A percentile compares a stretch with the other conserved stretches of the same genome.
These are phyloP conservation scores for Calamus simplicifolius DNA, from an alignment of 176 grass and related monocot species.

Conservation along the genomic window DNA sequence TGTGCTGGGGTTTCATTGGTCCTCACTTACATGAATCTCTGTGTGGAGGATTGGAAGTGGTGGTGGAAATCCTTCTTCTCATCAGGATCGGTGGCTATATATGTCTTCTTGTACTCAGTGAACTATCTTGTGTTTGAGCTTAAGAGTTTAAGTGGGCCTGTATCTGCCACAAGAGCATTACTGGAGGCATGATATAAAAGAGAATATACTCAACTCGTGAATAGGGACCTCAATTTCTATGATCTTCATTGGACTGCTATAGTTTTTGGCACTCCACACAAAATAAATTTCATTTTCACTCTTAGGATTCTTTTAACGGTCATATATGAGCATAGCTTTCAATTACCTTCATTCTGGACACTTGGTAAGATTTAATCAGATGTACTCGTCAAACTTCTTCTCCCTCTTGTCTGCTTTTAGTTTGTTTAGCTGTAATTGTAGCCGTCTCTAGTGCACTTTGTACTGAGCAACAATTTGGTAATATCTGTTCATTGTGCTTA, in stretches of 20 bases:
- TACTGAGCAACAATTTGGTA: no score
- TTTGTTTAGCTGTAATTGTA: conserved; percentile 6
- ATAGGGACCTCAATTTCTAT: no score
- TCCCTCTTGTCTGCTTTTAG: conserved; percentile 5
- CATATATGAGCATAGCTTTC: conserved; percentile 19
- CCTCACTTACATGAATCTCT: conserved; percentile 76
- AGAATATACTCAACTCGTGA: no score
- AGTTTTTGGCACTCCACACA: conserved; percentile 31
- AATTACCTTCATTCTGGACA: background rate
- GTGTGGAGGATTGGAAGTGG: conserved; percentile 79
- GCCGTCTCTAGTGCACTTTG: no score
- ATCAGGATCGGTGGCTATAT: conserved; percentile 64
- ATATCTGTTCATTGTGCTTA: no score
- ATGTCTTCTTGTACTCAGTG: conserved; percentile 72
- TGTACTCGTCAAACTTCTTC: conserved; percentile 34
- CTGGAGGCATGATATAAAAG: no score
- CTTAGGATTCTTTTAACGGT: conserved; percentile 27
- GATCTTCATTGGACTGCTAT: conserved; percentile 6
- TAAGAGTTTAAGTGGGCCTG: conserved; percentile 65
- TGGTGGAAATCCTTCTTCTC: conserved; percentile 91
- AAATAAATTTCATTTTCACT: conserved; percentile 31
- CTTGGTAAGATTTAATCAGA: conserved; percentile 31
- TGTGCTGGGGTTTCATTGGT: conserved; percentile 69
- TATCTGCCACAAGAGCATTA: conserved; percentile 28
- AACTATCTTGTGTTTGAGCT: conserved; percentile 76